Evolutionary conservation across 1,139 yeast genomes (phyloP).

Genomic region (Taphrina wiesneri): DNA sequence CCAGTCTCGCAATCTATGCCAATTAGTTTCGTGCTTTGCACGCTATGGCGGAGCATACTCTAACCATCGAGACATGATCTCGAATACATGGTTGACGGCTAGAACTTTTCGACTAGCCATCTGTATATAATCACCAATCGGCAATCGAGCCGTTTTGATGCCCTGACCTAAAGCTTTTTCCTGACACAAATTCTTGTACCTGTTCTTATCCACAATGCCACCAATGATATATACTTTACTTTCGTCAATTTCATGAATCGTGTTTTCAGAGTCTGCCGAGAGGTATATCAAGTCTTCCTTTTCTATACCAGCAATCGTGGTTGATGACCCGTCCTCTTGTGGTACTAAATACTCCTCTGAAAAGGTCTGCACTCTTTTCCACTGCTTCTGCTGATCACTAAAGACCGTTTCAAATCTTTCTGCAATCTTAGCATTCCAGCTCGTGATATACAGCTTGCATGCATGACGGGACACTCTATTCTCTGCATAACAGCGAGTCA

Average conservation of each 20-base stretch:
- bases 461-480: slow-evolving; percentile 63
- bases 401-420: slow-evolving; percentile 67
- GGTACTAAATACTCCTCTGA: slow-evolving; percentile 52
- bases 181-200: slow-evolving; percentile 78
- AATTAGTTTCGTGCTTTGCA: neutral
- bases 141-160: slow-evolving; percentile 72
- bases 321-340: slow-evolving; percentile 36
- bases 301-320: slow-evolving; percentile 36
- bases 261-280: slow-evolving; percentile 83
- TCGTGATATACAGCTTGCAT: slow-evolving; percentile 63
- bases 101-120: slow-evolving; percentile 83
- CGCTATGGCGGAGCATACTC: neutral
- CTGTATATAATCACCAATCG: slow-evolving; percentile 81
- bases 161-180: slow-evolving; percentile 77
- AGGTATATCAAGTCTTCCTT: slow-evolving; percentile 61
- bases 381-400: slow-evolving; percentile 56
- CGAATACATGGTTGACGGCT: slow-evolving; percentile 93
- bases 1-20: slow-evolving; percentile 58
- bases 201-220: slow-evolving; percentile 93
- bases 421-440: slow-evolving; percentile 66
- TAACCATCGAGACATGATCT: slow-evolving; percentile 76
- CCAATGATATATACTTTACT: slow-evolving; percentile 83
- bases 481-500: slow-evolving; percentile 77
- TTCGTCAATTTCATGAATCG: slow-evolving; percentile 60
- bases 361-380: slow-evolving; percentile 64